Conservation (phyloP, 2,329 filamentous ascomycete species). For the Colletotrichum brevisporum region DNA sequence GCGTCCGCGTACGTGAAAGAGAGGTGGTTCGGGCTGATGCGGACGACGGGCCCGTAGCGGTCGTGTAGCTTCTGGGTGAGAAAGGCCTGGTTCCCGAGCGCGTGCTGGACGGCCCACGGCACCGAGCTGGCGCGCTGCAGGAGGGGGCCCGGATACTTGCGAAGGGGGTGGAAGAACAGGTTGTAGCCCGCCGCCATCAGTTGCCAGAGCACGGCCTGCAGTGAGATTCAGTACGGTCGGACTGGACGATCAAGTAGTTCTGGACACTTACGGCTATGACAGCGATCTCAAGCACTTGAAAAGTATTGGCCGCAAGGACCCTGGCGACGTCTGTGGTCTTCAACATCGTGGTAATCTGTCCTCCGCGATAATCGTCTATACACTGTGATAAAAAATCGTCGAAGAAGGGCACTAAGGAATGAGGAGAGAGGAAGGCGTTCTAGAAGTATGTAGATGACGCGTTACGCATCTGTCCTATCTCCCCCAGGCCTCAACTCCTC, state of each 20-base stretch:
- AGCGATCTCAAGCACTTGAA: conserved; percentile 10
- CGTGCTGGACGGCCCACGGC: conserved; percentile 19
- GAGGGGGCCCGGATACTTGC: conserved; percentile 48
- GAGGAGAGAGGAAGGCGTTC: background rate
- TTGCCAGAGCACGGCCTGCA: conserved; percentile 23
- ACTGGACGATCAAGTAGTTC: background rate
- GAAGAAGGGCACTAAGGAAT: no score
- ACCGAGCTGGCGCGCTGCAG: conserved; percentile 25
- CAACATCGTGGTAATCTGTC: background rate
- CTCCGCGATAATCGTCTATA: background rate
- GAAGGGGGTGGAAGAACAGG: conserved; percentile 52
- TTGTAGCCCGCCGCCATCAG: conserved; percentile 45
- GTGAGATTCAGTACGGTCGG: background rate
- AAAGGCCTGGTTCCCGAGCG: conserved; percentile 18
- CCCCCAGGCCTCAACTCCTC: background rate
- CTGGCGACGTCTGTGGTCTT: background rate
- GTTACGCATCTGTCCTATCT: background rate
- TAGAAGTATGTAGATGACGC: background rate
- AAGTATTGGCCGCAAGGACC: background rate
- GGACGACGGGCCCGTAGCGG: conserved; percentile 52
- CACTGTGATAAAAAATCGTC: no score
- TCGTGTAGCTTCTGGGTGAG: conserved; percentile 41
- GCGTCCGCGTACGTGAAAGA: conserved; percentile 52
- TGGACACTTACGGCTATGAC: conserved; percentile 1
- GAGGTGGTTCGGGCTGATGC: conserved; percentile 56